Conservation (phyloP, 352 stramenopile species). For the Phytophthora rubi region DNA sequence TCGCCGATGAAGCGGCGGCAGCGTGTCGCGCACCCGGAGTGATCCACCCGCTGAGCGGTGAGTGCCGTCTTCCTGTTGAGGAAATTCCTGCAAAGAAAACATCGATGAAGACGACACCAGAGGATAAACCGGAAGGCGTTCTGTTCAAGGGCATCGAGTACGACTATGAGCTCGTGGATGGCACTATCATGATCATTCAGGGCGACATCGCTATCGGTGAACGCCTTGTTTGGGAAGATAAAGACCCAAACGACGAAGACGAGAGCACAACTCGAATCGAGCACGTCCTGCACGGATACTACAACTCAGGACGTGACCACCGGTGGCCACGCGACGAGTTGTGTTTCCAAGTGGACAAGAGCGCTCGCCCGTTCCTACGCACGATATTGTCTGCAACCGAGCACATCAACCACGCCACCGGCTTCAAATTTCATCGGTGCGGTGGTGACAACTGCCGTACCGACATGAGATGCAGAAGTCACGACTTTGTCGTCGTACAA, state of each 20-base stretch:
- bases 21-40: conserved; percentile 49
- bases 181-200: conserved; percentile 80
- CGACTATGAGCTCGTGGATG: conserved; percentile 78
- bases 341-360: conserved; percentile 73
- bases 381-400: conserved; percentile 62
- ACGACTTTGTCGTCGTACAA: conserved; percentile 73
- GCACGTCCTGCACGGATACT: conserved; percentile 77
- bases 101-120: conserved; percentile 15
- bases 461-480: conserved; percentile 45
- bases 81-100: conserved; percentile 45
- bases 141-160: conserved; percentile 85
- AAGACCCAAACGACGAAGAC: conserved; percentile 18
- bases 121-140: conserved; percentile 36
- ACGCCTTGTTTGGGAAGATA: conserved; percentile 43
- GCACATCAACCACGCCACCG: conserved; percentile 67
- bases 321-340: conserved; percentile 67
- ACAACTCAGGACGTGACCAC: conserved; percentile 78
- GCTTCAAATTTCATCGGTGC: conserved; percentile 72
- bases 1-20: conserved; percentile 47
- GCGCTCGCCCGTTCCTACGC: conserved; percentile 43
- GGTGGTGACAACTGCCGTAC: conserved; percentile 49
- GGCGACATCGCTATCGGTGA: conserved; percentile 79
- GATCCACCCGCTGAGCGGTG: conserved; percentile 53
- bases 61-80: conserved; percentile 73
- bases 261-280: conserved; percentile 27